phyloP scores from a whole-genome alignment of 257 asterid species.

The Rubia yunnanensis region DNA sequence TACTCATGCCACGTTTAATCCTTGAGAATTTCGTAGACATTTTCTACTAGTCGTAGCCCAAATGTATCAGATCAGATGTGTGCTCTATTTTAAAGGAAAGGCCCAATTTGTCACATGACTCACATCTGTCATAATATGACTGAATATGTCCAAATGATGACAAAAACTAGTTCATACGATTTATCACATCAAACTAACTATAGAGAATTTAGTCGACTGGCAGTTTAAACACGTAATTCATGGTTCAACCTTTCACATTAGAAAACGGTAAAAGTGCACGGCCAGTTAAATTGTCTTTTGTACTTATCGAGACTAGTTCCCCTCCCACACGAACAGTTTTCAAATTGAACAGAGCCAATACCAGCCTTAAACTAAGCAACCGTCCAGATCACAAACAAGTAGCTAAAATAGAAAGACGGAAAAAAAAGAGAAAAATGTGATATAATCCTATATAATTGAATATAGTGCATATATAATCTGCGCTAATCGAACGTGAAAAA shows the following conservation, averaged over 20 bases:
- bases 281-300: too few relatives aligned
- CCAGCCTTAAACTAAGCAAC: neutral
- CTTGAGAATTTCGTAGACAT: neutral
- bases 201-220: too few relatives aligned
- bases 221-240: too few relatives aligned
- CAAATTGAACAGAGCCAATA: neutral
- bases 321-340: neutral
- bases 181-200: neutral
- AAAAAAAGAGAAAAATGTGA: too few relatives aligned
- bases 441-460: too few relatives aligned
- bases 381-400: neutral
- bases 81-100: too few relatives aligned
- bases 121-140: too few relatives aligned
- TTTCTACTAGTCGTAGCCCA: neutral
- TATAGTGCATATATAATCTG: too few relatives aligned
- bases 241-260: neutral
- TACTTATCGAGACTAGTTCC: neutral
- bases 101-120: neutral
- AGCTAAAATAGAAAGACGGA: slow-evolving; percentile 6
- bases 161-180: neutral
- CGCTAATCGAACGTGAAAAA: too few relatives aligned
- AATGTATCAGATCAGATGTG: too few relatives aligned
- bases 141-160: neutral
- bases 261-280: too few relatives aligned
- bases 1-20: neutral